Conservation (phyloP, 352 stramenopile genomes). For the Globisporangium emineosum region DNA sequence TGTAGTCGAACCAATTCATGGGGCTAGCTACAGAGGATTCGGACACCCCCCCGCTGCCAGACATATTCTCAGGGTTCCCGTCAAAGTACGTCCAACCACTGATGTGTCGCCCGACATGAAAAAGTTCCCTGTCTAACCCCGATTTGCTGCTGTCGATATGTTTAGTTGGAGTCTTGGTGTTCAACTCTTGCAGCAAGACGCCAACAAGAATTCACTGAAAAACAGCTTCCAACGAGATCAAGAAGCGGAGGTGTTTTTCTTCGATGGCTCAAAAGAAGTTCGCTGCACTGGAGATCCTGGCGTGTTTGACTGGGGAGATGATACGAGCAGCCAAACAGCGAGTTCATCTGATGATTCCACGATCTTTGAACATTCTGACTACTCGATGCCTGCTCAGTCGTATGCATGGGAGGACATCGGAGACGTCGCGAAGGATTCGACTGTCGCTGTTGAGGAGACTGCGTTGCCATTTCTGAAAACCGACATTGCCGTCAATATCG, state of each 20-base stretch:
- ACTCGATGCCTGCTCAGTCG: neutral
- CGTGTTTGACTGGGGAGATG: constrained; percentile 10
- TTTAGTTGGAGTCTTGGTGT: neutral
- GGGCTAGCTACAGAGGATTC: constrained; percentile 4
- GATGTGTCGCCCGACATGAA: neutral
- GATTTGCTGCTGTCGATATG: neutral
- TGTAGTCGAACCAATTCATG: constrained; percentile 13
- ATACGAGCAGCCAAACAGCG: constrained; percentile 19
- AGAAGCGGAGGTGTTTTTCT: constrained; percentile 37
- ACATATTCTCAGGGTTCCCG: constrained; percentile 12
- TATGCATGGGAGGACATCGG: constrained; percentile 47
- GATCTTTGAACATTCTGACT: neutral
- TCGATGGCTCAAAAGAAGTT: constrained; percentile 33
- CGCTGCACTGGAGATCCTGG: constrained; percentile 4
- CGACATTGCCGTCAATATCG: constrained; percentile 14
- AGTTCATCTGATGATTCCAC: constrained; percentile 12
- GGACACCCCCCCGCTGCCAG: constrained; percentile 6
- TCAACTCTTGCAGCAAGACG: constrained; percentile 2
- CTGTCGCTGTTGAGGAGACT: constrained; percentile 12
- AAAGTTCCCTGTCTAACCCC: neutral
- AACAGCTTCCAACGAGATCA: neutral
- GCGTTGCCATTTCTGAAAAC: constrained; percentile 12
- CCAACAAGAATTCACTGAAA: neutral
- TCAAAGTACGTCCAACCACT: constrained; percentile 8
- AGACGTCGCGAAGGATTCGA: constrained; percentile 16